Evolutionary conservation across 2,329 filamentous ascomycete species (phyloP), one percentile per base, ranked within the genome.

Genomic region (Xylaria sp.): DNA sequence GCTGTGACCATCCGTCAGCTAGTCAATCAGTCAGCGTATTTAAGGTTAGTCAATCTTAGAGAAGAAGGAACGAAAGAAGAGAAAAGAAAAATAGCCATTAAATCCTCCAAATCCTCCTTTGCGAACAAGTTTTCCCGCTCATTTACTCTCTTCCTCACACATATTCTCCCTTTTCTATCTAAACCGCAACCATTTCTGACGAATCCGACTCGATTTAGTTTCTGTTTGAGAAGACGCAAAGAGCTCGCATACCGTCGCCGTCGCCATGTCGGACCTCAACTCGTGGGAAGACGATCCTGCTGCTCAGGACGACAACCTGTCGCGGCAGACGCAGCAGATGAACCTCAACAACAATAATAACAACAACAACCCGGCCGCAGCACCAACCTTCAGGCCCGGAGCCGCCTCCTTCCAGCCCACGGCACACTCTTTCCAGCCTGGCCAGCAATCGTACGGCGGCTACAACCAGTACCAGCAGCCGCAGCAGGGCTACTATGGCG

Each of bases 201-300:
- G 13, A 13, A 5, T 37, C 34, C 34, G 34, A 9, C 7, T 13
- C 59, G 6, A 18, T 46, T 20, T 12, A 58, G 37, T 23, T 58
- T 18, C 39, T 3, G 52, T 34, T 41, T n/a, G 39, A 52, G 52
- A 56, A 52, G 52, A 63, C 39, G 20, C 41, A 18, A 15, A 60
- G 61, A 69, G 73, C 75, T 23, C 65, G 66, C 50, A 46, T 46
- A 46, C 13, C 15, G 18, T 37, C 34, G 18, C 41, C 41, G 41
- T n/a, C 41, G 18, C 41, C 78, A 97, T 97, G 94, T 92, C 94
- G 76, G 90, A 94, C 81, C 92, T 94, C 78, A 94, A 97, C 82
- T 97, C 94, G 72, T 98, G 96, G 93, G 94, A 98, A 84, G 94
- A 97, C 78, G 93, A 94, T 78, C 90, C 91, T 77, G 86, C 91